A percentile compares a stretch with the other conserved stretches of the same genome.
phyloP scores from a whole-genome alignment of 1,139 yeast genomes.

The Blastobotrys indianensis region DNA sequence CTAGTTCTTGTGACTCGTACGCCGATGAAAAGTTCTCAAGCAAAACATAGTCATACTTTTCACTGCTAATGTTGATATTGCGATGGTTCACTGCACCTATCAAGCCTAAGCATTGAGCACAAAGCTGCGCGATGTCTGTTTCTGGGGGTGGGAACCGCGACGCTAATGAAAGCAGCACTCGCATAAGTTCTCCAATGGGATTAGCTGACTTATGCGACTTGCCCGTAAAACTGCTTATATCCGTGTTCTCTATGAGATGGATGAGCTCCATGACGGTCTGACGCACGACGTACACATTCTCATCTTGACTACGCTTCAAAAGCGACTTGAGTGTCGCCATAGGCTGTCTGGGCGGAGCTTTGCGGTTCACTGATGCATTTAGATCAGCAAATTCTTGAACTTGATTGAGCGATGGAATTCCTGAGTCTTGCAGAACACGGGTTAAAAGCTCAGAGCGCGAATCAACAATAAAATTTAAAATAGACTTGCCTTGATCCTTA shows the following conservation, averaged over 20 bases:
- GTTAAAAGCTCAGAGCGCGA: conserved; percentile 16
- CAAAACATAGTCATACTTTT: conserved; percentile 43
- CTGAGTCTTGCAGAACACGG: conserved; percentile 17
- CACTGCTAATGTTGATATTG: conserved; percentile 47
- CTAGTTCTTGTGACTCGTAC: conserved; percentile 59
- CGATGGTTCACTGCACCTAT: conserved; percentile 77
- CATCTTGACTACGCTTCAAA: conserved; percentile 51
- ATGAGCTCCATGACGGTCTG: conserved; percentile 71
- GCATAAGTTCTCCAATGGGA: conserved; percentile 38
- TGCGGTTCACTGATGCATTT: conserved; percentile 6
- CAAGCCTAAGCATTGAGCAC: conserved; percentile 66
- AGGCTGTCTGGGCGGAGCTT: conserved; percentile 4
- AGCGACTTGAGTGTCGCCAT: conserved; percentile 13
- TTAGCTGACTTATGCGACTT: background rate
- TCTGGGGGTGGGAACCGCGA: conserved; percentile 44
- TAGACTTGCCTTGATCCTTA: conserved; percentile 17
- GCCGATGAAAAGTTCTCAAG: conserved; percentile 56
- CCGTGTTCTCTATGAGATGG: conserved; percentile 44
- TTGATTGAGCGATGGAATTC: conserved; percentile 24
- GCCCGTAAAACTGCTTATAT: conserved; percentile 37
- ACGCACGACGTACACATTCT: conserved; percentile 68
- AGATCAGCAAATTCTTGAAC: conserved; percentile 23
- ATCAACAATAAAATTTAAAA: conserved; percentile 19
- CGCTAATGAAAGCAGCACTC: conserved; percentile 54
- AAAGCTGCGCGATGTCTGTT: conserved; percentile 47